Evolutionary conservation across 257 asterid species (phyloP).

Genomic region (Gentiana straminea): DNA sequence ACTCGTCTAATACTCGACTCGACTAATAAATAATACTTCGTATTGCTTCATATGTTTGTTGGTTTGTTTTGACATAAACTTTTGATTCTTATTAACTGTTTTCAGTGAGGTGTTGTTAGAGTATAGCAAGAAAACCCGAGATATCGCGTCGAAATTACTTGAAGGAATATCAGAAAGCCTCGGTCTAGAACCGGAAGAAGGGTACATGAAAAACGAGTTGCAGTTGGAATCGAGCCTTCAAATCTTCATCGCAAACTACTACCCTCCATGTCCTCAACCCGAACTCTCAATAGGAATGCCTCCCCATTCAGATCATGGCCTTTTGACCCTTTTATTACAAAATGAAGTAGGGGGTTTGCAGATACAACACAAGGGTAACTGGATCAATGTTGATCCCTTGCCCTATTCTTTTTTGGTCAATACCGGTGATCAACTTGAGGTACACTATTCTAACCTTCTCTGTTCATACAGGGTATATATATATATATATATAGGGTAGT

Average conservation of each 20-base stretch:
- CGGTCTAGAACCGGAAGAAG: conserved; percentile 37
- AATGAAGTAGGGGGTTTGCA: conserved; percentile 58
- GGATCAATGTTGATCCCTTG: conserved; percentile 40
- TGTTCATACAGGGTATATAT: no score
- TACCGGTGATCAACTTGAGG: conserved; percentile 82
- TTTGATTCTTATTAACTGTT: no score
- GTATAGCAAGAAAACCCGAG: conserved; percentile 10
- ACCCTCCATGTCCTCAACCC: conserved; percentile 68
- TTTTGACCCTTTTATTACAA: conserved; percentile 53
- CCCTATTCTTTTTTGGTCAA: conserved; percentile 62
- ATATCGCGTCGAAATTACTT: conserved; percentile 22
- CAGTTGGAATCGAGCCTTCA: conserved; percentile 33
- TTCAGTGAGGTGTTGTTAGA: no score
- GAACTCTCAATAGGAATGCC: conserved; percentile 56
- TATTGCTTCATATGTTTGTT: no score
- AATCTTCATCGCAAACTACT: conserved; percentile 40
- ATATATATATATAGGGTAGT: no score
- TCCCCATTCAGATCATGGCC: conserved; percentile 79
- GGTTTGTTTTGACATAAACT: no score
- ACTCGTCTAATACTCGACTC: no score
- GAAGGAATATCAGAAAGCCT: conserved; percentile 41
- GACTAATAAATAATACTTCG: no score
- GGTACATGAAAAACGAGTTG: conserved; percentile 23
- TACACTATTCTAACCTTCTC: conserved; percentile 4
- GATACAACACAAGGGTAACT: conserved; percentile 42